Base-by-base conservation (phyloP, 805 yeast species). In the Citeromyces matritensis region DNA sequence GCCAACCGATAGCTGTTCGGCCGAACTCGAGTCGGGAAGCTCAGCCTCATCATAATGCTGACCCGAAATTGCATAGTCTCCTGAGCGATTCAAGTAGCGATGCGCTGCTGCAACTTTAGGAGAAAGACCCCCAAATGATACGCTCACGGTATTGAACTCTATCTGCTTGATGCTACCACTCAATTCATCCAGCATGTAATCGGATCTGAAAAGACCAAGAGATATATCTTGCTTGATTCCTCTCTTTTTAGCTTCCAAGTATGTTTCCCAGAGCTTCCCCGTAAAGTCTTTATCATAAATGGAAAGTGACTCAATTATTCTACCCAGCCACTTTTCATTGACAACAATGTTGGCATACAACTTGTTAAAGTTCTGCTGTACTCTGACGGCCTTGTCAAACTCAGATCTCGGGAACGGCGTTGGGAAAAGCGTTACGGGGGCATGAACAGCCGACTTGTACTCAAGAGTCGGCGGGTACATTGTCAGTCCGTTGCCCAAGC, bases 141-240 rank as follows among this genome's bases (percentile, higher is more conserved):
- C 95, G 44, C 95, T 80, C 3, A 91, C 83, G 1, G 98, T 86
- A 54, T 91, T 91, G 58, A 88, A 88, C 51, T 91, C 99, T 32
- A 91, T 91, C 53, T 91, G 98, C 48, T 88, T 86, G 44, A 88
- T 78, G 17, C 53, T 49, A 9, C 53, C 53, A n/a, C 65, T 48
- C 35, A 51, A 47, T 17, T 49, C 45, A 24, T 77, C 75, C 24
- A 73, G 57, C 73, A 91, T 73, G 45, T 88, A 91, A 47, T 91
- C 98, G 0, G 93, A 78, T 49, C 98, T 69, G 51, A 85, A 86
- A 7, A 91, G 53, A 1, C 96, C 97, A 29, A 86, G 60, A 0
- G 85, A 68, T 24, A 82, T 59, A 2, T 73, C 69, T 47, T 81
- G 95, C 3, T 54, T 56, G 25, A 73, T 57, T 2, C 76, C 72